Base-by-base conservation (phyloP, 495 filamentous ascomycete species). In the Amphirosellinia nigrospora region DNA sequence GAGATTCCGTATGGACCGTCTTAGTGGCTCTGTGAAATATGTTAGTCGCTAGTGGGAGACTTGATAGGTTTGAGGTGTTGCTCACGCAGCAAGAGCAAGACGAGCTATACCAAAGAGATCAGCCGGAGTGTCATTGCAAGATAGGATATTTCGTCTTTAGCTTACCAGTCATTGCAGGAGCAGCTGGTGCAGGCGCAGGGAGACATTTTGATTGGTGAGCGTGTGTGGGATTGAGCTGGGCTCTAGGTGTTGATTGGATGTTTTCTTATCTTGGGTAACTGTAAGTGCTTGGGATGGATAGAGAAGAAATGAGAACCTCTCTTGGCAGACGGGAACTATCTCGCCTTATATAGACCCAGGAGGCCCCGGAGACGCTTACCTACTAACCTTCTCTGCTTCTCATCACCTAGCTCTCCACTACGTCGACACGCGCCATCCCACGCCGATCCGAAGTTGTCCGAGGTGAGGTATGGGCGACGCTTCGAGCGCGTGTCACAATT, bases 61-160 rank as follows among this genome's bases (percentile, higher is more conserved):
- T 28, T 61, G 34, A 32, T 39, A 32, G 34, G 58, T 43, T 61
- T 16, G 36, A 26, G 21, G 19, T 28, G n/a, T 26, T 16, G 58
- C 58, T 61, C 58, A 61, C 58, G 58, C 58, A 61, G 58, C 58
- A 61, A n/a, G 58, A 28, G 58, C 58, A 61, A 61, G 58, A 61
- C 58, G 58, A 26, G 58, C 58, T 61, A 61, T 41, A 28, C 36
- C 34, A 61, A 16, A 39, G n/a, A 41, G 36, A 28, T 61, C n/a
- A 61, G 58, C 58, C 11, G 23, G 9, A 6, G 15, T 15, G 36
- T 61, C 21, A 4, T 0, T 41, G 7, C 36, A 39, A 61, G 2
- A 11, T 28, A 21, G 21, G 36, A 61, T 11, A 10, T n/a, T 4
- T 23, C 41, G 58, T 15, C 36, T 39, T 21, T 1, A 41, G 58